These are phyloP conservation scores for Sporisorium exsertum DNA, from an alignment of 1,284 basidiomycete genomes.

Conservation along the genomic window DNA sequence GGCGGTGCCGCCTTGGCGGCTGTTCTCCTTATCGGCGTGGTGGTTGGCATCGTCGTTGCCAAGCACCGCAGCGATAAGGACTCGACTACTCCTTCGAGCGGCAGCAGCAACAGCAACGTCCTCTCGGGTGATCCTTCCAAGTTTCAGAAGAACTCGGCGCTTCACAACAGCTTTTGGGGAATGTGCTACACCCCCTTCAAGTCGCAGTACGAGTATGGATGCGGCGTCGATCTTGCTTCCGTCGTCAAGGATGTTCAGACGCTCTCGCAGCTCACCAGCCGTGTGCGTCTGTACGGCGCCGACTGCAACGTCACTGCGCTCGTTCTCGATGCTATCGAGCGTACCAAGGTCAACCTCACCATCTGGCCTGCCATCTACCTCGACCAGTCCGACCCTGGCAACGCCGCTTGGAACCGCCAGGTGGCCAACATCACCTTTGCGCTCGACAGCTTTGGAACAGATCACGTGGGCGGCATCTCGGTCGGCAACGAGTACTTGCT, in stretches of 20 bases:
- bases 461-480: conserved; percentile 38
- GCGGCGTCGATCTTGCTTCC: conserved; percentile 33
- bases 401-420: conserved; percentile 31
- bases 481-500: conserved; percentile 51
- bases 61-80: conserved; percentile 19
- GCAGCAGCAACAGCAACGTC: conserved; percentile 14
- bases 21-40: conserved; percentile 26
- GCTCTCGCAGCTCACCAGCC: conserved; percentile 36
- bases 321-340: conserved; percentile 43
- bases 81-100: conserved; percentile 10
- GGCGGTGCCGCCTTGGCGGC: conserved; percentile 26
- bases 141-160: conserved; percentile 29
- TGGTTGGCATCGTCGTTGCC: conserved; percentile 36
- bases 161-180: conserved; percentile 44
- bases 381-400: conserved; percentile 26
- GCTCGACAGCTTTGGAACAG: conserved; percentile 37
- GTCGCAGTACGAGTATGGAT: conserved; percentile 39
- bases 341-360: conserved; percentile 47
- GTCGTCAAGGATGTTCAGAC: conserved; percentile 38
- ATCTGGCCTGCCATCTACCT: conserved; percentile 47
- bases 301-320: conserved; percentile 50
- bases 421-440: conserved; percentile 43
- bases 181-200: conserved; percentile 50
- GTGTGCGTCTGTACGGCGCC: conserved; percentile 40
- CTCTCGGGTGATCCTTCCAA: conserved; percentile 42